A percentile compares a stretch with the other conserved stretches of the same genome.
phyloP scores from a whole-genome alignment of 257 asterid genomes.

The Nicotiana otophora region DNA sequence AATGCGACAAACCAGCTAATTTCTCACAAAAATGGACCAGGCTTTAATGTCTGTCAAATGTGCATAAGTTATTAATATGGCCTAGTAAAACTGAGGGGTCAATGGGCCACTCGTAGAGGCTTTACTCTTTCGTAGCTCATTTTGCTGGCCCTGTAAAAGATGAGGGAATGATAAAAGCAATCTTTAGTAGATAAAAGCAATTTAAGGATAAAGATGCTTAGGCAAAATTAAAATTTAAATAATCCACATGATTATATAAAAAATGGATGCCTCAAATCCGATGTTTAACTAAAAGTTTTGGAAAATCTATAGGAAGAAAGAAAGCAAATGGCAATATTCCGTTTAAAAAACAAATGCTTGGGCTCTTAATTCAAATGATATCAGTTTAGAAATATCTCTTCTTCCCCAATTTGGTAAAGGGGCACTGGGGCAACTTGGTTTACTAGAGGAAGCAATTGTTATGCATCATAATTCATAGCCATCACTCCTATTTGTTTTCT shows the following conservation, averaged over 20 bases:
- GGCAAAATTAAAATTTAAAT: not conserved
- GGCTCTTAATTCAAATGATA: too few species aligned
- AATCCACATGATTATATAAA: not conserved
- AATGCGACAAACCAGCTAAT: too few species aligned
- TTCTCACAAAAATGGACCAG: too few species aligned
- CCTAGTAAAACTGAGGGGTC: not conserved
- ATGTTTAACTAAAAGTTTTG: too few species aligned
- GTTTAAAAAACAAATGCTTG: too few species aligned
- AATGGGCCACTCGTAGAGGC: not conserved
- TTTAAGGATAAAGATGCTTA: not conserved
- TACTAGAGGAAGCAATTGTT: not conserved
- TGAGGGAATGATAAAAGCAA: too few species aligned
- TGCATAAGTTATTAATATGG: not conserved
- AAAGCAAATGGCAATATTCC: too few species aligned
- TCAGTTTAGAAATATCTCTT: not conserved
- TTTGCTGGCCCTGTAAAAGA: too few species aligned
- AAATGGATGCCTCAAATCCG: too few species aligned
- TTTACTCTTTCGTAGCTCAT: not conserved
- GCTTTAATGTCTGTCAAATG: too few species aligned
- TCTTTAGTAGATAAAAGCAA: too few species aligned
- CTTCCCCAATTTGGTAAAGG: not conserved
- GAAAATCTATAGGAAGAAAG: too few species aligned
- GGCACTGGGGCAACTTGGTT: not conserved
- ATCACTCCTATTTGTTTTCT: not conserved
- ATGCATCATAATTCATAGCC: not conserved